Evolutionary conservation across 805 yeast genomes (phyloP).

Genomic region (Hanseniaspora taiwanica): DNA sequence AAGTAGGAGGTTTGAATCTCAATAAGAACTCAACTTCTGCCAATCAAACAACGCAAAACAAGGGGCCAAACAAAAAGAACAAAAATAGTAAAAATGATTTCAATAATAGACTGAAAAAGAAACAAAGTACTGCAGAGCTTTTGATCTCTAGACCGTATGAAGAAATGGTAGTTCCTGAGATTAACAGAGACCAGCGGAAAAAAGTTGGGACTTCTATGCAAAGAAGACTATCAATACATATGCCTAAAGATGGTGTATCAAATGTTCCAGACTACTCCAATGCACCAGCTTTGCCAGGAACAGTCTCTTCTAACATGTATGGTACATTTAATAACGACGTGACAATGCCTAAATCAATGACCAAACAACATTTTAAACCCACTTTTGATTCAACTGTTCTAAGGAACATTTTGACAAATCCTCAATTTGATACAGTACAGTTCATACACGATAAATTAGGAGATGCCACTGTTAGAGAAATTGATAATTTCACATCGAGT

Average conservation of each 20-base stretch:
- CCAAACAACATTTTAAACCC: background rate
- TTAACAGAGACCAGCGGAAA: slow-evolving; percentile 24
- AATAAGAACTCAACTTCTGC: background rate
- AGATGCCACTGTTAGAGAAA: slow-evolving; percentile 57
- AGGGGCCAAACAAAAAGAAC: background rate
- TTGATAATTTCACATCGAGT: slow-evolving; percentile 53
- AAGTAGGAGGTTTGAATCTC: background rate
- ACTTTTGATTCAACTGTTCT: slow-evolving; percentile 15
- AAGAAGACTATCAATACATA: slow-evolving; percentile 31
- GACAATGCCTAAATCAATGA: background rate
- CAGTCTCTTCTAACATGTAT: slow-evolving; percentile 10
- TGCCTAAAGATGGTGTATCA: slow-evolving; percentile 9
- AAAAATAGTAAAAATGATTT: background rate
- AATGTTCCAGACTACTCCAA: slow-evolving; percentile 2
- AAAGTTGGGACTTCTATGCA: slow-evolving; percentile 31
- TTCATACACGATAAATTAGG: slow-evolving; percentile 39
- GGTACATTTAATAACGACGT: too few relatives aligned
- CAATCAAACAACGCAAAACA: background rate
- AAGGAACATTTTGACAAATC: slow-evolving; percentile 24
- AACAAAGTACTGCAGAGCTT: slow-evolving; percentile 4
- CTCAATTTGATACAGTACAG: slow-evolving; percentile 33
- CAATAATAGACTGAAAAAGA: slow-evolving; percentile 2
- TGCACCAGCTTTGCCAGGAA: slow-evolving; percentile 21
- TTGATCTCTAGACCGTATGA: slow-evolving; percentile 14
- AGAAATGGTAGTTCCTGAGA: slow-evolving; percentile 12